Conservation (phyloP, 2,329 filamentous ascomycete species). For the Paecilomyces sp. region DNA sequence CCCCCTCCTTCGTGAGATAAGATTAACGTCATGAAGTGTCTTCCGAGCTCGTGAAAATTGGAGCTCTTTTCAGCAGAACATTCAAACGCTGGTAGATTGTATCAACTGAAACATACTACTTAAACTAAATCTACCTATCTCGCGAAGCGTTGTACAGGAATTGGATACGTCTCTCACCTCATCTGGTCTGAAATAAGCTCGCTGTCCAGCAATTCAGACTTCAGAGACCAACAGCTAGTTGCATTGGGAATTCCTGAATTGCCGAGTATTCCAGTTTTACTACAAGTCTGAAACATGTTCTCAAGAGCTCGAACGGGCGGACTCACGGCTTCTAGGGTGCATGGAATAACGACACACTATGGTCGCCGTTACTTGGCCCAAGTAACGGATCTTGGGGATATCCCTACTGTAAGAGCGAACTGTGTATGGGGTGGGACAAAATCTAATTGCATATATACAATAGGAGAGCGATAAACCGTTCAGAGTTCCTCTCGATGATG, state of each 20-base stretch:
- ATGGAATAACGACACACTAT: not conserved
- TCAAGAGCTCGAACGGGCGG: conserved; percentile 4
- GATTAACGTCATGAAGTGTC: not conserved
- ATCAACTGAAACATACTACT: not conserved
- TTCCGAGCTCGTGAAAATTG: not conserved
- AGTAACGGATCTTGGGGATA: conserved; percentile 7
- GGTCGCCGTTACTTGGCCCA: conserved; percentile 10
- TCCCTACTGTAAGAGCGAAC: conserved; percentile 7
- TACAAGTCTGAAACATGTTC: conserved; percentile 10
- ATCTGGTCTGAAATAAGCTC: not conserved
- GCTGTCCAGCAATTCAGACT: not conserved
- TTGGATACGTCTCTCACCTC: not conserved
- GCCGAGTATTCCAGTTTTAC: not conserved
- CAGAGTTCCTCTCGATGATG: conserved; percentile 78
- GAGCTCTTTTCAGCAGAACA: not conserved
- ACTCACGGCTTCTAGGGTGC: not conserved
- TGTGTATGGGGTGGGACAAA: too few relatives aligned
- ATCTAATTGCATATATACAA: too few relatives aligned
- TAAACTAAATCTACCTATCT: too few relatives aligned
- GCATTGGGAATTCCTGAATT: not conserved
- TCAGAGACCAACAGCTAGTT: not conserved
- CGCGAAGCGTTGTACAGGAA: too few relatives aligned
- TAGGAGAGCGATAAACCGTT: conserved; percentile 87
- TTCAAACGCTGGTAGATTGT: not conserved
- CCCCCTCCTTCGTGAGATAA: not conserved